phyloP scores from a whole-genome alignment of 2,329 filamentous ascomycete species.

The Penicillium rolfsii region DNA sequence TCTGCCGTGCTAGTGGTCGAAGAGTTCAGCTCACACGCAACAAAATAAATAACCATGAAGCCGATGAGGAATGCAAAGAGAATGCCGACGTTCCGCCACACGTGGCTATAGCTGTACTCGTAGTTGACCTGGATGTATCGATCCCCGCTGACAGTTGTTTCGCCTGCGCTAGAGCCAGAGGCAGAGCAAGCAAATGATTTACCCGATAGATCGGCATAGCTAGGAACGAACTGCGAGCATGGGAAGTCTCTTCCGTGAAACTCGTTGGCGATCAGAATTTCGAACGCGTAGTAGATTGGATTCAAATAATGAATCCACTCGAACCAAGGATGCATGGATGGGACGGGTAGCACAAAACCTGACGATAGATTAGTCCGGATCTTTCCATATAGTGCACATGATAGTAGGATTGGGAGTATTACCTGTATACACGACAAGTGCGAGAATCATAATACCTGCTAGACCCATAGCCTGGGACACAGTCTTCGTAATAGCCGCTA shows the following conservation, averaged over 20 bases:
- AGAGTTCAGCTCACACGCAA: constrained; percentile 47
- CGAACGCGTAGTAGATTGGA: constrained; percentile 78
- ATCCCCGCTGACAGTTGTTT: constrained; percentile 60
- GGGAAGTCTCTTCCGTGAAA: constrained; percentile 67
- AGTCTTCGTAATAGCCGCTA: constrained; percentile 73
- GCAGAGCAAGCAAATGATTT: constrained; percentile 59
- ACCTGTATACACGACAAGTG: constrained; percentile 53
- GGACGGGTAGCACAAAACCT: constrained; percentile 44
- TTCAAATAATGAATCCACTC: constrained; percentile 81
- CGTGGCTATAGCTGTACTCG: constrained; percentile 60
- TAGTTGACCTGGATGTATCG: constrained; percentile 59
- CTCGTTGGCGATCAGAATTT: constrained; percentile 81
- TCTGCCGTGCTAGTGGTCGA: constrained; percentile 75
- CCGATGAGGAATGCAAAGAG: constrained; percentile 65
- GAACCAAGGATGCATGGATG: constrained; percentile 75
- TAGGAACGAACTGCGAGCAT: constrained; percentile 53
- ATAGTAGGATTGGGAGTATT: background rate
- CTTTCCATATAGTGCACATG: background rate
- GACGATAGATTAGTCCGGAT: background rate
- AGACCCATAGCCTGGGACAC: constrained; percentile 60
- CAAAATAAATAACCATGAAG: constrained; percentile 66
- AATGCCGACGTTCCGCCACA: constrained; percentile 72
- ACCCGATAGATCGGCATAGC: constrained; percentile 45
- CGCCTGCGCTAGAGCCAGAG: constrained; percentile 60
- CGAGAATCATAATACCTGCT: constrained; percentile 53